phyloP scores from a whole-genome alignment of 306 rosid genomes.

The Cercis canadensis region DNA sequence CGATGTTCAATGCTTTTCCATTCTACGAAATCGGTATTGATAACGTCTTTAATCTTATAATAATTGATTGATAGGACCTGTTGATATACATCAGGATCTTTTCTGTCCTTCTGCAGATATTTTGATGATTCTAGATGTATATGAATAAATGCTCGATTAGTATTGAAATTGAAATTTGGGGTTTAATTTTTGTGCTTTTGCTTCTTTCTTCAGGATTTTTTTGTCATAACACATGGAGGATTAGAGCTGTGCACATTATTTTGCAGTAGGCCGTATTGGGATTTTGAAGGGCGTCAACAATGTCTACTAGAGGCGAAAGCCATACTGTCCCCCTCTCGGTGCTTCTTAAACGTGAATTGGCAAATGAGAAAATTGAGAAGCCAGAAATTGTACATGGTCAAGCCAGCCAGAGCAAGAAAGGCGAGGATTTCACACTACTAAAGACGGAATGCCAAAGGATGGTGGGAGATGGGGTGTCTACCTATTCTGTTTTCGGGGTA shows the following conservation, averaged over 20 bases:
- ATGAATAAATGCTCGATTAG: slow-evolving; percentile 27
- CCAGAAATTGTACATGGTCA: slow-evolving; percentile 89
- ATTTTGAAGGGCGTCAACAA: slow-evolving; percentile 46
- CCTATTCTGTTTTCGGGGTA: slow-evolving; percentile 94
- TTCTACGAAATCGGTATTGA: neutral
- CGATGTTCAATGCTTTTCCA: slow-evolving; percentile 16
- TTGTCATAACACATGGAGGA: slow-evolving; percentile 23
- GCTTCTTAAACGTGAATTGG: slow-evolving; percentile 89
- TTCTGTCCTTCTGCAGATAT: slow-evolving; percentile 16
- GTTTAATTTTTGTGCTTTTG: slow-evolving; percentile 10
- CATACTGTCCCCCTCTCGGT: slow-evolving; percentile 92
- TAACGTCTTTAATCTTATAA: neutral
- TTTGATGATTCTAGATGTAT: slow-evolving; percentile 26
- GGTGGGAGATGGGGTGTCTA: slow-evolving; percentile 90
- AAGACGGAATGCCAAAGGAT: slow-evolving; percentile 91
- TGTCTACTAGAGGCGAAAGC: slow-evolving; percentile 80
- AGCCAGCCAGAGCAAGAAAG: slow-evolving; percentile 93
- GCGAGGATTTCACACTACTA: slow-evolving; percentile 84
- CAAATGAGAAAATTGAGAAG: slow-evolving; percentile 84
- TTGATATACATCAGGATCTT: slow-evolving; percentile 4
- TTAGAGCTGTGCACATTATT: slow-evolving; percentile 41
- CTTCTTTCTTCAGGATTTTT: slow-evolving; percentile 43
- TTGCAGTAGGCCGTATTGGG: slow-evolving; percentile 22
- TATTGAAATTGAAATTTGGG: slow-evolving; percentile 1
- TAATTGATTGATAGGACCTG: neutral